Base-by-base conservation (phyloP, 352 stramenopile genomes). In the Pythium biforme region DNA sequence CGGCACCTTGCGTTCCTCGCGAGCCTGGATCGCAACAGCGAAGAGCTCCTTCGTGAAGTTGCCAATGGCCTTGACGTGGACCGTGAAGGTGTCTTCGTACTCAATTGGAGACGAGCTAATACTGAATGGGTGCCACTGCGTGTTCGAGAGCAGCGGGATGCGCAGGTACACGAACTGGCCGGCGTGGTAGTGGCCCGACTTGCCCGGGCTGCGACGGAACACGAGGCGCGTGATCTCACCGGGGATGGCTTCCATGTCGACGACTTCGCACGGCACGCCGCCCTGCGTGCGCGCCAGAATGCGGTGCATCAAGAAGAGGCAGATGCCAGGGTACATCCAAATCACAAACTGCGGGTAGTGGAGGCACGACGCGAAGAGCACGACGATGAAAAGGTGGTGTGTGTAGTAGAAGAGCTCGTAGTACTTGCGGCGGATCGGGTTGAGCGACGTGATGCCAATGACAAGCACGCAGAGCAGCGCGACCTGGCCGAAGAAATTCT, bases 381-480 rank as follows among this genome's bases (percentile, higher is more conserved):
- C 86, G 22, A 94, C 59, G 37, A 97, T 76, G 69, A 95, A 95
- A 40, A 95, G 75, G 64, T 95, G 85, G 68, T 96, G 88, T 56
- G 74, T 76, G 73, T 94, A 94, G 74, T 95, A 94, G 54, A 97
- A 97, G 29, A 93, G 45, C 50, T 90, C 81, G 66, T 94, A 97
- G 75, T 78, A 87, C 29, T 68, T 66, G 41, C 90, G 81, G 23
- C 90, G 86, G 23, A 97, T 80, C 23, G 72, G 62, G 47, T 73
- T 70, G 33, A 96, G 68, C 37, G 89, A 94, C 51, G 88, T 92
- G 15, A 83, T 62, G 22, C 81, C 82, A 46, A 96, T 95, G 51
- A 88, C 66, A 37, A 95, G 46, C 46, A 80, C 86, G 69, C 81
- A 83, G 14, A 89, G 59, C 62, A 92, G 33, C 26, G 83, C 81